Percentiles rank a stretch among this genome's conserved stretches.
Conservation (phyloP, 2,329 filamentous ascomycete species). For the Clarireedia hainanense region DNA sequence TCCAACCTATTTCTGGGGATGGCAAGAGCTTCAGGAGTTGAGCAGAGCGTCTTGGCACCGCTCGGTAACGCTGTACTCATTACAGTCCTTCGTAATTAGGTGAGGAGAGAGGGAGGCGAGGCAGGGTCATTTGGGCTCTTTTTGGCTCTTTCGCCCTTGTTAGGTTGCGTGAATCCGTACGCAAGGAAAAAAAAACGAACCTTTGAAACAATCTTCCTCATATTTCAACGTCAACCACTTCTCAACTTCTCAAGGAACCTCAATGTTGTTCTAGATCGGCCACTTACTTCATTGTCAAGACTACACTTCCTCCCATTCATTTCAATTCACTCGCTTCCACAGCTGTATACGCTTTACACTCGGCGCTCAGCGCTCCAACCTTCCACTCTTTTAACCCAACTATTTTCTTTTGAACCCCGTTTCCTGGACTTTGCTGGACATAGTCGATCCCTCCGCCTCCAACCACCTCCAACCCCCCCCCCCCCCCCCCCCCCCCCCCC, state of each 20-base stretch:
- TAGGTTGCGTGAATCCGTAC: neutral
- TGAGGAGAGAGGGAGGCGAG: no score
- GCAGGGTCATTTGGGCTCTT: no score
- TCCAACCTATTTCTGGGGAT: no score
- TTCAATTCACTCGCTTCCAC: no score
- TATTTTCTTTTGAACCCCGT: neutral
- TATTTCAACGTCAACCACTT: no score
- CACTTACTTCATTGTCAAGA: neutral
- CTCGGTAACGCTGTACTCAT: no score
- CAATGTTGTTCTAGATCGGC: neutral
- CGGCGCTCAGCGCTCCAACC: neutral
- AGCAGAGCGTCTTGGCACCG: no score
- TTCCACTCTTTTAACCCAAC: no score
- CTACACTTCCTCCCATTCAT: neutral
- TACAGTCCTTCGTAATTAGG: no score
- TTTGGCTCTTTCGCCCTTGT: no score
- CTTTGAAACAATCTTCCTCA: neutral
- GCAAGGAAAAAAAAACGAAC: neutral
- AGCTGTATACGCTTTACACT: neutral
- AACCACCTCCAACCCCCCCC: neutral
- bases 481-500: neutral
- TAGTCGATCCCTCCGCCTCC: conserved; percentile 1
- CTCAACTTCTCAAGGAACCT: no score
- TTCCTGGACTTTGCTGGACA: neutral
- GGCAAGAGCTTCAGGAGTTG: no score